Evolutionary conservation across 2,329 filamentous ascomycete species (phyloP).

Genomic region (Dactylonectria estremocensis): DNA sequence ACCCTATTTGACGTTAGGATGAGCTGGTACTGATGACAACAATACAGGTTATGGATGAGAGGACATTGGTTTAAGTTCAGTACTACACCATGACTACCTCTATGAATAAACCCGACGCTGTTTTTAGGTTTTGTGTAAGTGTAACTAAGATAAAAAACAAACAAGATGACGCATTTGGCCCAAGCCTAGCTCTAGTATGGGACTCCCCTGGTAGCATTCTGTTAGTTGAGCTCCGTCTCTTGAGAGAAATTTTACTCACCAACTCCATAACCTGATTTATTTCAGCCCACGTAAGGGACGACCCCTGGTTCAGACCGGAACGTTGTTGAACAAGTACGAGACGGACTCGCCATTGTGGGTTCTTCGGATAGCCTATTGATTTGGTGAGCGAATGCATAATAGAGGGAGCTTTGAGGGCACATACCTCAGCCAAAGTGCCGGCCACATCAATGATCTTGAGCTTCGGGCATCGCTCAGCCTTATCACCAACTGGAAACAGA

Average conservation of each 20-base stretch:
- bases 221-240: conserved; percentile 32
- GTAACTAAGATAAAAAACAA: conserved; percentile 37
- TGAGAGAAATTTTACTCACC: conserved; percentile 34
- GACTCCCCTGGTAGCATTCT: conserved; percentile 37
- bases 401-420: conserved; percentile 13
- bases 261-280: conserved; percentile 44
- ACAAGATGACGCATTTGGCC: conserved; percentile 29
- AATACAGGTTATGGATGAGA: neutral
- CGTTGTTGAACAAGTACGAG: conserved; percentile 78
- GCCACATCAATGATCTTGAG: conserved; percentile 94
- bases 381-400: conserved; percentile 24
- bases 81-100: conserved; percentile 4
- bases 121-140: conserved; percentile 35
- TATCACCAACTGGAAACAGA: conserved; percentile 72
- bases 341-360: conserved; percentile 78
- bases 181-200: conserved; percentile 39
- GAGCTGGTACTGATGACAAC: too few species aligned
- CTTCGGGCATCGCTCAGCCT: conserved; percentile 83
- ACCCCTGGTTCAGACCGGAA: conserved; percentile 60
- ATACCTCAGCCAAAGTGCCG: conserved; percentile 79
- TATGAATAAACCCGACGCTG: conserved; percentile 30
- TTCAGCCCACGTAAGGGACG: neutral
- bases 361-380: conserved; percentile 73
- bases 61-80: neutral
- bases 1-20: neutral